Evolutionary conservation across 148 eudicot species (phyloP), one percentile per base, ranked within the genome.

Genomic region (Camellia lanceoleosa): DNA sequence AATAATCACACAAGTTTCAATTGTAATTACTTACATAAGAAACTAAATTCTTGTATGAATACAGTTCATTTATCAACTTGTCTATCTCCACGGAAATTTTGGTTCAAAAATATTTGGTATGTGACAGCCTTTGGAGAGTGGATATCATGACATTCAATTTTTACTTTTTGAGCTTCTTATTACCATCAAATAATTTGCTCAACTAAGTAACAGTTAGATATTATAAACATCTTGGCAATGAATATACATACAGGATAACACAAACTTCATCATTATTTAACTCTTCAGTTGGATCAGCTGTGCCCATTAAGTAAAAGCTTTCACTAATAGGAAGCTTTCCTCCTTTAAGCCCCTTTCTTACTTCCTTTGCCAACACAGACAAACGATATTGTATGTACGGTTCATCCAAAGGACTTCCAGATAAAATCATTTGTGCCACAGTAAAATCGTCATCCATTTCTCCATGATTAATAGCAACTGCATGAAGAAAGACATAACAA

Each of bases 271-370:
- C 83, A 68, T 80, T 68, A 14, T 92, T 85, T 66, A 95, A 78
- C 19, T 83, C 59, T 44, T 85, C 86, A 0, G 95, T 96, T 5
- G 99, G 99, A 81, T 96, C 99, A 76, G 88, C 85, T 15, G 99
- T 96, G 71, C 99, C 99, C 93, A 96, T 96, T 54, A 96, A 69
- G 80, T 91, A 90, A 78, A 80, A 93, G 85, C 97, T 90, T 73
- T 88, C 94, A 64, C 60, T 59, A 19, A 92, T 74, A 13, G 94
- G 94, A 71, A 96, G 81, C 78, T 62, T 96, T 65, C 97, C 94
- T n/a, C 74, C 83, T 87, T 80, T 85, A 11, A 92, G 95, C 42
- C 81, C 87, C 71, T 83, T 91, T 69, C 80, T 86, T 75, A 91
- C 95, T 52, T 74, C 82, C 23, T 84, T 86, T 3, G 81, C 86